These are phyloP conservation scores for Isatis lusitanica DNA, from an alignment of 441 rosid species.

Conservation along the genomic window DNA sequence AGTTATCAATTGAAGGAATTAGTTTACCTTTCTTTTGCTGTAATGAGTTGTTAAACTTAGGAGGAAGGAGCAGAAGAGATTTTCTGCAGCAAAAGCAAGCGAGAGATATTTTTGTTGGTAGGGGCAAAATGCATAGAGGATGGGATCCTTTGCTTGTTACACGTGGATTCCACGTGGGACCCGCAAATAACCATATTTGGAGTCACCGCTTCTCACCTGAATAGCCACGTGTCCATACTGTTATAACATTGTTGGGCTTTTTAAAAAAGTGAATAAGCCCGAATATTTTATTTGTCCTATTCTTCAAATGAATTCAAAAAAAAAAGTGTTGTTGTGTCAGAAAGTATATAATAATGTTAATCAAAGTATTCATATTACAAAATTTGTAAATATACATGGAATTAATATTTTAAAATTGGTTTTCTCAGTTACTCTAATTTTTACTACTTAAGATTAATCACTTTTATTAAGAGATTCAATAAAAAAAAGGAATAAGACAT, in stretches of 20 bases:
- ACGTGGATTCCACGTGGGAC: slow-evolving; percentile 34
- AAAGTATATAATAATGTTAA: too few relatives aligned
- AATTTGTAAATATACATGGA: too few relatives aligned
- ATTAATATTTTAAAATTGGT: too few relatives aligned
- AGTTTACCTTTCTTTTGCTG: neutral
- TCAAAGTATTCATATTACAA: too few relatives aligned
- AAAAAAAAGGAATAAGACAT: neutral
- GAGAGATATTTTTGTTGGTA: neutral
- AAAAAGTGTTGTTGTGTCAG: too few relatives aligned
- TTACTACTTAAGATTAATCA: too few relatives aligned
- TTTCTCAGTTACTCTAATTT: too few relatives aligned
- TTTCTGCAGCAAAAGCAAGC: neutral
- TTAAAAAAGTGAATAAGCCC: neutral
- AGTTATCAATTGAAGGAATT: neutral
- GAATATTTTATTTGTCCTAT: neutral
- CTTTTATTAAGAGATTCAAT: too few relatives aligned
- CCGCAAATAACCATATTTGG: slow-evolving; percentile 26
- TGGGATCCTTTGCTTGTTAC: slow-evolving; percentile 14
- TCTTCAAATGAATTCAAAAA: too few relatives aligned
- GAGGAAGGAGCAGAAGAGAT: neutral
- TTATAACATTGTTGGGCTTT: neutral
- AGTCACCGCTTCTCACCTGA: slow-evolving; percentile 17
- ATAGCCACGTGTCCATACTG: neutral
- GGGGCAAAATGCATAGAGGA: slow-evolving; percentile 22
- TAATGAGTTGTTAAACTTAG: neutral